phyloP scores from a whole-genome alignment of 768 basidiomycete genomes.

The Mycena maculata region DNA sequence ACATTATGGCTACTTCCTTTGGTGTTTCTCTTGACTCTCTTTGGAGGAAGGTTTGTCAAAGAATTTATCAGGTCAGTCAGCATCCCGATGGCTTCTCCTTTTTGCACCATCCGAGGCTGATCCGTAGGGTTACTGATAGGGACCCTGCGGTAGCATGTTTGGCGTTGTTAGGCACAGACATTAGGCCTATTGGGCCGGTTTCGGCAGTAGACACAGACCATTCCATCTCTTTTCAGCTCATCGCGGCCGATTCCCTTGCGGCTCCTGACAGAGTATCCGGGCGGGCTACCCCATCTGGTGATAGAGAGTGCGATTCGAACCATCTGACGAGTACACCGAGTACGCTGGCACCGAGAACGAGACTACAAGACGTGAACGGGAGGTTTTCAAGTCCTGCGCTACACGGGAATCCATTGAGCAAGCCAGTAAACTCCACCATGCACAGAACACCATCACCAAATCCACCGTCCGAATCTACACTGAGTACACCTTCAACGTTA shows the following conservation, averaged over 20 bases:
- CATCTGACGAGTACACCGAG: neutral
- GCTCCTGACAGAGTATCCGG: neutral
- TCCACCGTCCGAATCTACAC: neutral
- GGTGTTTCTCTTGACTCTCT: no score
- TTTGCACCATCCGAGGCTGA: no score
- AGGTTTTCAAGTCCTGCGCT: neutral
- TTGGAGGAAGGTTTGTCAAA: no score
- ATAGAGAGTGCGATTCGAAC: constrained; percentile 6
- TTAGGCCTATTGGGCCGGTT: neutral
- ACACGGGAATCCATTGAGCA: neutral
- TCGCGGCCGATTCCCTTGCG: neutral
- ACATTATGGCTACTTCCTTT: no score
- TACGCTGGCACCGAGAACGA: constrained; percentile 4
- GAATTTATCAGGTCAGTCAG: no score
- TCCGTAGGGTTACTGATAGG: no score
- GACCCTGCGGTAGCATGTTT: constrained; percentile 1
- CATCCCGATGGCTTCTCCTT: no score
- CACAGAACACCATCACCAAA: neutral
- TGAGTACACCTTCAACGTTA: neutral
- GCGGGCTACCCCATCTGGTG: constrained; percentile 14
- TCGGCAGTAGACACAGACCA: neutral
- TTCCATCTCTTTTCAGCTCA: neutral
- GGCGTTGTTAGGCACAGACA: neutral
- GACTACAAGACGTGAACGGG: constrained; percentile 1
- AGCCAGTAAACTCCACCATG: neutral